Evolutionary conservation across 2,329 filamentous ascomycete genomes (phyloP).

Genomic region (Paraphoma chrysanthemicola): DNA sequence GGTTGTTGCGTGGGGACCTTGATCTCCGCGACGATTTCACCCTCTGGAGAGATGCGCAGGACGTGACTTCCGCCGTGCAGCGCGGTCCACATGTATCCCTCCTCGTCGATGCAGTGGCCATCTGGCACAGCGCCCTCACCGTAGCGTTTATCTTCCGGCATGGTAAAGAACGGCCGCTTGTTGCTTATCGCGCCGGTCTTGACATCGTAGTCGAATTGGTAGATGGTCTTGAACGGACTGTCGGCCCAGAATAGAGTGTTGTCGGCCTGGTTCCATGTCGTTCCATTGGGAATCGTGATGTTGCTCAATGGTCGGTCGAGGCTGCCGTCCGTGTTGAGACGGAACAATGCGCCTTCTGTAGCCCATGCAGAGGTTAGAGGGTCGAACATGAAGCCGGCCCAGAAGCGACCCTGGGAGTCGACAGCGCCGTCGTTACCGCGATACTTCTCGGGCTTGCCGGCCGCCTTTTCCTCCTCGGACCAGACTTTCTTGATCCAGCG

Average conservation of each 20-base stretch:
- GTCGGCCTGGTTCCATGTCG: conserved; percentile 78
- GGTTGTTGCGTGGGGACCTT: conserved; percentile 78
- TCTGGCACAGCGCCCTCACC: conserved; percentile 69
- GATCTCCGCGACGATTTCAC: conserved; percentile 76
- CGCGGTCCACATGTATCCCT: conserved; percentile 89
- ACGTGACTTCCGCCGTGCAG: conserved; percentile 82
- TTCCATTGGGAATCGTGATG: conserved; percentile 83
- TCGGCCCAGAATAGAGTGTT: conserved; percentile 85
- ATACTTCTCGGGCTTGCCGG: conserved; percentile 58
- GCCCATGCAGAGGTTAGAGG: conserved; percentile 65
- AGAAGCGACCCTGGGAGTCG: conserved; percentile 81
- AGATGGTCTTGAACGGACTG: conserved; percentile 73
- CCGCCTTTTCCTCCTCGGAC: conserved; percentile 55
- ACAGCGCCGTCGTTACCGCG: conserved; percentile 82
- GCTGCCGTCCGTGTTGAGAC: conserved; percentile 69
- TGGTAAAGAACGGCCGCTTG: conserved; percentile 74
- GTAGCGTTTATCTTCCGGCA: conserved; percentile 61
- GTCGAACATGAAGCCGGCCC: conserved; percentile 88
- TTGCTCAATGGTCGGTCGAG: conserved; percentile 66
- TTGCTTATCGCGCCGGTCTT: conserved; percentile 70
- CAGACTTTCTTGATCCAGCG: conserved; percentile 65
- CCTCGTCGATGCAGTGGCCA: conserved; percentile 81
- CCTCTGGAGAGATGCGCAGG: conserved; percentile 73
- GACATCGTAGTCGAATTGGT: conserved; percentile 75
- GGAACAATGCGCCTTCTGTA: conserved; percentile 72